These are phyloP conservation scores for Ceratorhiza oryzae-sativae DNA, from an alignment of 1,284 basidiomycete genomes.

Conservation along the genomic window DNA sequence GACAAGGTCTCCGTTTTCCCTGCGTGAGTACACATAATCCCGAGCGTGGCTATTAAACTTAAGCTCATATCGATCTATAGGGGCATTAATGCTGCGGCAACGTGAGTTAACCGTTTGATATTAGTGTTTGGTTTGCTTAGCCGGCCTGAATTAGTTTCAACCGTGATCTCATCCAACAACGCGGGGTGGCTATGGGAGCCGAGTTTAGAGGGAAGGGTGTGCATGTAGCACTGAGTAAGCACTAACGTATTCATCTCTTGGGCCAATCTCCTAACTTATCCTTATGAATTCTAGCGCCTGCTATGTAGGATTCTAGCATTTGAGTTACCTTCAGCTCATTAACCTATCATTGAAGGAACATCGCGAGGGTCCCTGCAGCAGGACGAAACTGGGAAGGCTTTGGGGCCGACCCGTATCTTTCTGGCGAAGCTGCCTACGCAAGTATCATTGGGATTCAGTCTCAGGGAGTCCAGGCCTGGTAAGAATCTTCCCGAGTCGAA, in stretches of 20 bases:
- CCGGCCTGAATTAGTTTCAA: conserved; percentile 65
- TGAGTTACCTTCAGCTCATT: neutral
- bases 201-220: conserved; percentile 76
- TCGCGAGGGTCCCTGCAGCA: conserved; percentile 67
- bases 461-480: conserved; percentile 60
- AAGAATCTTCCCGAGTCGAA: conserved; percentile 35
- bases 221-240: conserved; percentile 63
- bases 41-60: neutral
- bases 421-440: conserved; percentile 66
- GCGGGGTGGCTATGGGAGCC: conserved; percentile 68
- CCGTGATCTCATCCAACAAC: conserved; percentile 67
- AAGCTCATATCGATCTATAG: conserved; percentile 47
- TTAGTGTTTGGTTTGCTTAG: too few species aligned
- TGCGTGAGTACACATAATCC: conserved; percentile 55
- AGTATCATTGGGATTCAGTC: conserved; percentile 64
- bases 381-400: conserved; percentile 78
- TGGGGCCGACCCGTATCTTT: conserved; percentile 65
- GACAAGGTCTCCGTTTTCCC: conserved; percentile 73
- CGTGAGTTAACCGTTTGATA: conserved; percentile 51
- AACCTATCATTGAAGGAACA: conserved; percentile 53
- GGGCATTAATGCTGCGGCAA: conserved; percentile 74
- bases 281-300: neutral
- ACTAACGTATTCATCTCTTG: neutral
- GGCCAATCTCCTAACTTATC: neutral
- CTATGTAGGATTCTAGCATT: conserved; percentile 8